phyloP scores from a whole-genome alignment of 257 asterid genomes.

The Solanum verrucosum region DNA sequence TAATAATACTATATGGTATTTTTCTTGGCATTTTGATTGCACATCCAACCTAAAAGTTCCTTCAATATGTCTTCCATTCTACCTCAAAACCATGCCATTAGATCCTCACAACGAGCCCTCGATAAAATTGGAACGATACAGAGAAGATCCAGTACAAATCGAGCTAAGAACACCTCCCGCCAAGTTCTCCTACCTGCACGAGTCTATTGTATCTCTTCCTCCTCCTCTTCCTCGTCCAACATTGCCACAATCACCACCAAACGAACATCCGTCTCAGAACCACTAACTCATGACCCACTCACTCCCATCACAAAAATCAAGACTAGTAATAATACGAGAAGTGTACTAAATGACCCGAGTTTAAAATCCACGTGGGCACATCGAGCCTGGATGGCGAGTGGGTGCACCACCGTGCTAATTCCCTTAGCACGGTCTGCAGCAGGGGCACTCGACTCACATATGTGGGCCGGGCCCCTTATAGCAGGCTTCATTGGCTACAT shows the following conservation, averaged over 20 bases:
- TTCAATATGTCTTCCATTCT: constrained; percentile 18
- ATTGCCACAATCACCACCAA: background rate
- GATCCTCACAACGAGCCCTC: background rate
- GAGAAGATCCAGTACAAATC: background rate
- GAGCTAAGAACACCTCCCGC: no score
- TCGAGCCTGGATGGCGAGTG: constrained; percentile 67
- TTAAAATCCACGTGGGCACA: constrained; percentile 72
- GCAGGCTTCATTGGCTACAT: constrained; percentile 62
- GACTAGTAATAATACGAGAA: background rate
- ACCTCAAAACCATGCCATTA: constrained; percentile 7
- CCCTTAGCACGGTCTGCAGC: constrained; percentile 44
- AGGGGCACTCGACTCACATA: constrained; percentile 28
- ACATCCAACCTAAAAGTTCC: background rate
- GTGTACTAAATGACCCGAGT: constrained; percentile 32
- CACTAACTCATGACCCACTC: background rate
- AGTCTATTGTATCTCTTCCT: constrained; percentile 6
- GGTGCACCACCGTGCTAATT: constrained; percentile 62
- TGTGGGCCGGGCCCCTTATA: constrained; percentile 44
- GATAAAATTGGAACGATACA: background rate
- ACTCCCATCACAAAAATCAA: background rate
- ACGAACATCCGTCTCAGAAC: background rate
- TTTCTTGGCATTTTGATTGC: background rate
- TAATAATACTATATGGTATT: background rate
- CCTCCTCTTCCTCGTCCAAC: constrained; percentile 5
- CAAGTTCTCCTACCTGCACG: background rate